phyloP scores from a whole-genome alignment of 2,329 filamentous ascomycete species.

The Cercospora sesami region DNA sequence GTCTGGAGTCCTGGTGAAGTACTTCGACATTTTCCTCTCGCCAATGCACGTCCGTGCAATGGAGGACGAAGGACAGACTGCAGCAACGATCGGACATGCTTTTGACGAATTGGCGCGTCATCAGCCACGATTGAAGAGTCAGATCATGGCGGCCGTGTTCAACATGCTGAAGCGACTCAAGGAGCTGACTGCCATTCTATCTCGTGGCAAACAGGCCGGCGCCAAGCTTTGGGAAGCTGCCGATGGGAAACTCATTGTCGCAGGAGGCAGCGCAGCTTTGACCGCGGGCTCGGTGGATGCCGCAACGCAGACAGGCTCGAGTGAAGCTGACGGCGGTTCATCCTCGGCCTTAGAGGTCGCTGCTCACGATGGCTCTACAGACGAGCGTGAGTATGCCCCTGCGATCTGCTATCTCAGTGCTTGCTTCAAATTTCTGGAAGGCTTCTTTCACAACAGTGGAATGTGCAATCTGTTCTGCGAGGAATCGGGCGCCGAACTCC shows the following conservation, averaged over 20 bases:
- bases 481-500: slow-evolving; percentile 74
- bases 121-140: slow-evolving; percentile 77
- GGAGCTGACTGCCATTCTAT: slow-evolving; percentile 69
- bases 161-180: slow-evolving; percentile 84
- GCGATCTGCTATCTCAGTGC: slow-evolving; percentile 65
- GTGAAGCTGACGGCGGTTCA: neutral
- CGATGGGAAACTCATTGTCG: slow-evolving; percentile 46
- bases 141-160: slow-evolving; percentile 81
- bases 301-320: neutral
- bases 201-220: slow-evolving; percentile 69
- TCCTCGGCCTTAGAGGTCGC: neutral
- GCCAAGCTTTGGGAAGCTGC: slow-evolving; percentile 66
- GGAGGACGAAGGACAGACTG: slow-evolving; percentile 65
- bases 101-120: slow-evolving; percentile 96
- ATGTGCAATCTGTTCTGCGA: slow-evolving; percentile 75
- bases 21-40: slow-evolving; percentile 96
- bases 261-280: slow-evolving; percentile 41
- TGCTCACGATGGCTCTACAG: slow-evolving; percentile 42
- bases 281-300: slow-evolving; percentile 10
- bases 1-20: slow-evolving; percentile 79
- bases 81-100: slow-evolving; percentile 72
- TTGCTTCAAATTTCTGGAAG: slow-evolving; percentile 71
- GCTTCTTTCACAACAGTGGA: slow-evolving; percentile 72
- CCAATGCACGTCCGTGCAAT: slow-evolving; percentile 83
- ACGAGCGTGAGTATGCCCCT: slow-evolving; percentile 32